phyloP scores from a whole-genome alignment of 2,329 filamentous ascomycete genomes.

The Cyphellophora europaea region DNA sequence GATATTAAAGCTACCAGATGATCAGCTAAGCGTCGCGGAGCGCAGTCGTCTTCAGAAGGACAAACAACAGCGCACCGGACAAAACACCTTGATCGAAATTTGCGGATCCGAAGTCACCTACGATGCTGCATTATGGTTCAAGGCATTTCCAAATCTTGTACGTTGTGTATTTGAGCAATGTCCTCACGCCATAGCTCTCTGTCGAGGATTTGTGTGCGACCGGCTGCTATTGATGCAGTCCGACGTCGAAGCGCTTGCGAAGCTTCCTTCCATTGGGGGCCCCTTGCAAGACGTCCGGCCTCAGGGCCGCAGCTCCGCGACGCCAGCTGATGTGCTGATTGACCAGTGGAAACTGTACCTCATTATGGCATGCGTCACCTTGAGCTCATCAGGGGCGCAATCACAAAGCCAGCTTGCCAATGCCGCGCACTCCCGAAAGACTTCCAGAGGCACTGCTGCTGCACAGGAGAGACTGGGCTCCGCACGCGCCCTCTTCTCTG shows the following conservation, averaged over 20 bases:
- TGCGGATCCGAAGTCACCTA: slow-evolving; percentile 94
- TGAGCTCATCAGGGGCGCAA: slow-evolving; percentile 69
- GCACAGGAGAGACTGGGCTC: slow-evolving; percentile 71
- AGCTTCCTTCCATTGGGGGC: slow-evolving; percentile 45
- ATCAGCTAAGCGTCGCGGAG: slow-evolving; percentile 84
- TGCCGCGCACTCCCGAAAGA: slow-evolving; percentile 70
- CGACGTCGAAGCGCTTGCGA: slow-evolving; percentile 68
- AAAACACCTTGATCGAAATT: slow-evolving; percentile 82
- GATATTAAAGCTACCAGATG: slow-evolving; percentile 86
- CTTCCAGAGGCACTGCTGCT: slow-evolving; percentile 47
- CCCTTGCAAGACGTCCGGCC: slow-evolving; percentile 27
- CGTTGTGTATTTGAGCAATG: slow-evolving; percentile 84
- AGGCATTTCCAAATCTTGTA: slow-evolving; percentile 92
- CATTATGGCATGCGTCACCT: slow-evolving; percentile 91
- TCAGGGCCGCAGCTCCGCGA: slow-evolving; percentile 48
- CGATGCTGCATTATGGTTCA: slow-evolving; percentile 93
- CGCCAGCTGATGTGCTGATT: slow-evolving; percentile 76
- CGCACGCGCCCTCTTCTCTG: slow-evolving; percentile 80
- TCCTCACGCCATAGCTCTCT: slow-evolving; percentile 81
- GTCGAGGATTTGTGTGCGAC: slow-evolving; percentile 85
- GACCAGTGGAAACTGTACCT: slow-evolving; percentile 98
- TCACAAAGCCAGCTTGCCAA: slow-evolving; percentile 50
- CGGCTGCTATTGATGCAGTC: slow-evolving; percentile 89
- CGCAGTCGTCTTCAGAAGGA: slow-evolving; percentile 85
- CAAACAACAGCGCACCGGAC: slow-evolving; percentile 71